Evolutionary conservation across 1,139 yeast genomes (phyloP).

Genomic region (Nakaseomyces delphensis): DNA sequence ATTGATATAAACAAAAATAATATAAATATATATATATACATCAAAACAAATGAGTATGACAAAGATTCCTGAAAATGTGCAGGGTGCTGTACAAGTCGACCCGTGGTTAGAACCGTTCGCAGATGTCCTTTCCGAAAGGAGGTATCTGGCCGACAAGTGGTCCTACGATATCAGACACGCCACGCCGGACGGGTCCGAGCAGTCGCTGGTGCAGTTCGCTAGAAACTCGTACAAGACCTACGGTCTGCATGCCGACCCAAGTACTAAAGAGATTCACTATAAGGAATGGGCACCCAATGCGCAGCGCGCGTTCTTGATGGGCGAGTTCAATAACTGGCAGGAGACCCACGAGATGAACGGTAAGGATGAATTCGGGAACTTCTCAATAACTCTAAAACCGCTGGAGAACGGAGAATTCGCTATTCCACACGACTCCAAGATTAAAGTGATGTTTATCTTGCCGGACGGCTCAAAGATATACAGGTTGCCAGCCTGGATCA

Average conservation of each 20-base stretch:
- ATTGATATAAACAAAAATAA: too few species aligned
- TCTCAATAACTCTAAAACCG: slow-evolving; percentile 51
- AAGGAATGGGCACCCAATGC: slow-evolving; percentile 92
- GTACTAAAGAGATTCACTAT: slow-evolving; percentile 48
- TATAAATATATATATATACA: too few species aligned
- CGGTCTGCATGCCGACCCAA: slow-evolving; percentile 61
- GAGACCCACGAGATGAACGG: slow-evolving; percentile 45
- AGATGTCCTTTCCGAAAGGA: slow-evolving; percentile 48
- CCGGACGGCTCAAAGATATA: slow-evolving; percentile 65
- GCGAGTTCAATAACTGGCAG: slow-evolving; percentile 86
- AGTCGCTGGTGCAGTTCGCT: slow-evolving; percentile 38
- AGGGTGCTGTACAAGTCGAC: slow-evolving; percentile 60
- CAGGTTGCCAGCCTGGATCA: slow-evolving; percentile 84
- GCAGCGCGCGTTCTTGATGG: slow-evolving; percentile 59
- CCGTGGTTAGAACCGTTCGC: slow-evolving; percentile 83
- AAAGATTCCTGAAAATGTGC: slow-evolving; percentile 35
- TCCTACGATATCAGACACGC: slow-evolving; percentile 31
- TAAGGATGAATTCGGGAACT: slow-evolving; percentile 58
- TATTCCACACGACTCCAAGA: slow-evolving; percentile 71
- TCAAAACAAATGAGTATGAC: slow-evolving; percentile 11
- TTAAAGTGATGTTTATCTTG: slow-evolving; percentile 61
- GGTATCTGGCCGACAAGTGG: slow-evolving; percentile 52
- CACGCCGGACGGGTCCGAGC: slow-evolving; percentile 25
- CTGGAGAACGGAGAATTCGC: slow-evolving; percentile 47
- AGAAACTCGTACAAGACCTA: slow-evolving; percentile 51